Conservation (phyloP, 2,329 filamentous ascomycete species). For the Furcasterigmium furcatum region DNA sequence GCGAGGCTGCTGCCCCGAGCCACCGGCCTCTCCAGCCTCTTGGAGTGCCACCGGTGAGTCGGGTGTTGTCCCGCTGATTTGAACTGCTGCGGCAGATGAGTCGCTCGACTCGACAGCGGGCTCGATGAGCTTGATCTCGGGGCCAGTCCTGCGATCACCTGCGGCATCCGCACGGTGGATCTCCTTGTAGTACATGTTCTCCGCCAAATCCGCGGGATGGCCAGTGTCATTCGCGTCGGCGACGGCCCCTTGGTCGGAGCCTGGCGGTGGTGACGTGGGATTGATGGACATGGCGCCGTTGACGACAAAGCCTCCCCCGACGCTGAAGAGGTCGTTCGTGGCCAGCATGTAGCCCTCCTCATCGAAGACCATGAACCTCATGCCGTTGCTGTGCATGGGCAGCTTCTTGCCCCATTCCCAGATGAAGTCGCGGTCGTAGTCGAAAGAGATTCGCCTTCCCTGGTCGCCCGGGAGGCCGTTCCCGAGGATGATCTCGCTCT, state of each 20-base stretch:
- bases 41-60: neutral
- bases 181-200: conserved; percentile 51
- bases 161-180: conserved; percentile 42
- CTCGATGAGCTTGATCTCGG: conserved; percentile 35
- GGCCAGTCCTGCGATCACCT: conserved; percentile 39
- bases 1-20: conserved; percentile 28
- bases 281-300: conserved; percentile 44
- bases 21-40: neutral
- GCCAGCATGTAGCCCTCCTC: conserved; percentile 41
- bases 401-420: conserved; percentile 51
- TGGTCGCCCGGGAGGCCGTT: conserved; percentile 32
- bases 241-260: conserved; percentile 8
- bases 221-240: conserved; percentile 16
- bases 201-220: conserved; percentile 45
- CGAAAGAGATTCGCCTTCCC: conserved; percentile 43
- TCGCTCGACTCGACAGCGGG: neutral
- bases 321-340: conserved; percentile 48
- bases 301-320: conserved; percentile 50
- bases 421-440: conserved; percentile 44
- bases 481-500: conserved; percentile 40
- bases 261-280: conserved; percentile 15
- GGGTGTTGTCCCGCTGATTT: conserved; percentile 6
- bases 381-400: conserved; percentile 48
- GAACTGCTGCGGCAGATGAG: neutral
- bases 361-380: conserved; percentile 48